Percentiles rank a stretch among this genome's conserved stretches.
Conservation (phyloP, 768 basidiomycete species). For the Tulasnella sp. region DNA sequence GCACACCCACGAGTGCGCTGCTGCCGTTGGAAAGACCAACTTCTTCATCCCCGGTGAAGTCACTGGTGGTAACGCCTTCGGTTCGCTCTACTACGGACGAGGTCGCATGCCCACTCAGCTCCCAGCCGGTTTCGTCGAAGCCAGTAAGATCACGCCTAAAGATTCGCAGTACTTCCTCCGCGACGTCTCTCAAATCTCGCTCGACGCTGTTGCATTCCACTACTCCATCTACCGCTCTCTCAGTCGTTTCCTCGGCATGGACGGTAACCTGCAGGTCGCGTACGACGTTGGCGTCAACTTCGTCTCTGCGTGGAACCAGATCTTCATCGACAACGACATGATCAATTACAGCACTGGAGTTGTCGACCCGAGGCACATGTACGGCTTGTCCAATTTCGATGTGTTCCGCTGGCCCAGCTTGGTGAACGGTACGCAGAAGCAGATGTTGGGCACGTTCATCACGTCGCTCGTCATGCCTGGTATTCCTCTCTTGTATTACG, state of each 20-base stretch:
- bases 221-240: conserved; percentile 89
- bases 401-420: conserved; percentile 90
- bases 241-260: conserved; percentile 89
- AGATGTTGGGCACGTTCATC: conserved; percentile 73
- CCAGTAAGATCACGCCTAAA: conserved; percentile 58
- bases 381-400: conserved; percentile 91
- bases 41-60: conserved; percentile 92
- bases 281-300: conserved; percentile 82
- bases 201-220: conserved; percentile 86
- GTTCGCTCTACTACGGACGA: conserved; percentile 81
- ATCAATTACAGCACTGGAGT: conserved; percentile 60
- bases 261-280: conserved; percentile 87
- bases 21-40: conserved; percentile 67
- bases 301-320: conserved; percentile 85
- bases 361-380: conserved; percentile 85
- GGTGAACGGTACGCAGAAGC: conserved; percentile 74
- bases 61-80: conserved; percentile 89
- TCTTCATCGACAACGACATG: conserved; percentile 85
- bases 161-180: conserved; percentile 79
- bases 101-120: conserved; percentile 73
- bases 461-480: conserved; percentile 81
- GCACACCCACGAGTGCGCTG: conserved; percentile 69
- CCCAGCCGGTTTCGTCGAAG: conserved; percentile 63
- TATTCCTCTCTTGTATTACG: conserved; percentile 81
- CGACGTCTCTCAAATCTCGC: conserved; percentile 51